A percentile compares a stretch with the other conserved stretches of the same genome.
phyloP scores from a whole-genome alignment of 2,329 filamentous ascomycete species.

The Trichoderma sp. region DNA sequence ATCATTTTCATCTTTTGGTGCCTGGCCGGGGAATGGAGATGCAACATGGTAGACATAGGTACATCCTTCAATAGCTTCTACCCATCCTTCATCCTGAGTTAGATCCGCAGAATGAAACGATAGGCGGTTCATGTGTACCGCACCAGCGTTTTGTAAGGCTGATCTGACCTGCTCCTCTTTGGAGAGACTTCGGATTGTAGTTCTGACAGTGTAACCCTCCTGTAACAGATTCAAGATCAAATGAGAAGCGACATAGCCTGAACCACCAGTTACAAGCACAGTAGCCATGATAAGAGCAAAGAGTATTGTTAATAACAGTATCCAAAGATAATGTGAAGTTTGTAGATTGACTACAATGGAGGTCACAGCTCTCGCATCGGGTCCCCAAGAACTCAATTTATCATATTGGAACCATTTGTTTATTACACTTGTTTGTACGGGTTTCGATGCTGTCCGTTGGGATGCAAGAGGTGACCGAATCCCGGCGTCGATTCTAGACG shows the following conservation, averaged over 20 bases:
- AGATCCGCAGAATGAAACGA: slow-evolving; percentile 40
- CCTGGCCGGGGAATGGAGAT: slow-evolving; percentile 38
- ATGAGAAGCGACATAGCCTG: slow-evolving; percentile 34
- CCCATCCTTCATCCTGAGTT: slow-evolving; percentile 37
- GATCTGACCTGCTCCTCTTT: slow-evolving; percentile 10
- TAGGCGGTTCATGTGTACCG: slow-evolving; percentile 16
- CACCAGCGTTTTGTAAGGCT: slow-evolving; percentile 15
- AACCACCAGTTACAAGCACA: slow-evolving; percentile 26
- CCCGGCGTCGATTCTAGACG: background rate
- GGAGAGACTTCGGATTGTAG: slow-evolving; percentile 32
- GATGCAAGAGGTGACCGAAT: background rate
- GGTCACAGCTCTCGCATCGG: background rate
- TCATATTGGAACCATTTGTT: background rate
- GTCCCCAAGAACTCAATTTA: background rate
- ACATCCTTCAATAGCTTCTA: slow-evolving; percentile 36
- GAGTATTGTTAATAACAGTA: background rate
- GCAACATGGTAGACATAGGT: slow-evolving; percentile 42
- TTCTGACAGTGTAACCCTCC: slow-evolving; percentile 31
- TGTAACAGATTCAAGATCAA: slow-evolving; percentile 34
- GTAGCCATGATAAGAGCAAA: background rate
- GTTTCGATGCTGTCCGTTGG: background rate
- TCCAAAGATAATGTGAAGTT: background rate
- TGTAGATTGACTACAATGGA: background rate
- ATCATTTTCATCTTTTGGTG: slow-evolving; percentile 28
- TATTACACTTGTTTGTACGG: background rate